Evolutionary conservation across 345 rosid species (phyloP).

Genomic region (Euphorbia tirucalli): DNA sequence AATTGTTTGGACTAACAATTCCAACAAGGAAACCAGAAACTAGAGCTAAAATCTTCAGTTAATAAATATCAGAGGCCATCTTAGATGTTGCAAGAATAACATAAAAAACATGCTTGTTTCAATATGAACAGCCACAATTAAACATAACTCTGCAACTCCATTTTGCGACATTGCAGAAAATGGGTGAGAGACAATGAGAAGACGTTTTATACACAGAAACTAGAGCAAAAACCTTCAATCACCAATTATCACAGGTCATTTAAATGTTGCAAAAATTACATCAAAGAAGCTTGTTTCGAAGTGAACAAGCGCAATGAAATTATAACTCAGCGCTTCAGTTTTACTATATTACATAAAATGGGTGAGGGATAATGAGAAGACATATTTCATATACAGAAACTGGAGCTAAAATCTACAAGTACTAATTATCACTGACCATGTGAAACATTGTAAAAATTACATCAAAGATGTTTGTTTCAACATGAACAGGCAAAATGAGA

Average conservation of each 20-base stretch:
- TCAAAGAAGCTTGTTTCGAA: no score
- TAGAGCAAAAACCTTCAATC: background rate
- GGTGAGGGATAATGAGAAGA: no score
- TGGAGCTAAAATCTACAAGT: background rate
- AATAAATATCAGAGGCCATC: slow-evolving; percentile 1
- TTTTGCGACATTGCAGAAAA: background rate
- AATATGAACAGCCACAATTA: background rate
- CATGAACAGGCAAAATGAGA: background rate
- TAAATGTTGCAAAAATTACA: background rate
- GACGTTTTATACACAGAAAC: background rate
- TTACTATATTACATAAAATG: background rate
- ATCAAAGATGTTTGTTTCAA: no score
- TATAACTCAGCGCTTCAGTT: background rate
- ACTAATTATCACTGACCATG: background rate
- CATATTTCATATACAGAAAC: background rate
- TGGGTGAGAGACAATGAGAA: no score
- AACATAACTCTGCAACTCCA: background rate
- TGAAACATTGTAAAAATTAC: background rate
- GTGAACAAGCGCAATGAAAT: background rate
- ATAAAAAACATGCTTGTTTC: background rate
- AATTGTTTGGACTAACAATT: background rate
- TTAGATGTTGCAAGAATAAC: background rate
- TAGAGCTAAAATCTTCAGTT: background rate
- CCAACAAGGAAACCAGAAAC: background rate
- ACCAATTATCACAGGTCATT: background rate